Conservation (phyloP, 2,329 filamentous ascomycete species). For the Aspergillus sclerotialis region DNA sequence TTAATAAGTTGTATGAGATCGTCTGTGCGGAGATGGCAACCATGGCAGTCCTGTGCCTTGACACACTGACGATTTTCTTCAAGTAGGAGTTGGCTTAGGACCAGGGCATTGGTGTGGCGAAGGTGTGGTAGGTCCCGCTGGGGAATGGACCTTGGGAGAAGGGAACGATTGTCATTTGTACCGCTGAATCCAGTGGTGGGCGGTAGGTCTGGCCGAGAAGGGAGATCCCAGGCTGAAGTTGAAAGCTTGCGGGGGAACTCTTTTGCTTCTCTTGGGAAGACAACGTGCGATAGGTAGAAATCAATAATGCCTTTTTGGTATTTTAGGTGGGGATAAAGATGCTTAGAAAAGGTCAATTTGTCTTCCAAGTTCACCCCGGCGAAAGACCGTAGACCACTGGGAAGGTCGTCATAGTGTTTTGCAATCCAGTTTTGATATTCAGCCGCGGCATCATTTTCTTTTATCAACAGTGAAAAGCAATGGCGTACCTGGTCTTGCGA, state of each 20-base stretch:
- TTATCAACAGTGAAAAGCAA: conserved; percentile 42
- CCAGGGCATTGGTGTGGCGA: conserved; percentile 60
- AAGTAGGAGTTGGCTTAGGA: conserved; percentile 53
- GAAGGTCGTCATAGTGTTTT: conserved; percentile 25
- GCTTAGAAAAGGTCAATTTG: conserved; percentile 35
- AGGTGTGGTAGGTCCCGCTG: conserved; percentile 52
- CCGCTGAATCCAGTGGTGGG: conserved; percentile 62
- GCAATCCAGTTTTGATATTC: conserved; percentile 39
- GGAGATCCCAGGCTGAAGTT: conserved; percentile 61
- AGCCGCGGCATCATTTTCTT: conserved; percentile 45
- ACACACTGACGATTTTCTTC: conserved; percentile 40
- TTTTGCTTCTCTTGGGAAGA: conserved; percentile 56
- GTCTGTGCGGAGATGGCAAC: conserved; percentile 18
- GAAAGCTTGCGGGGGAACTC: conserved; percentile 59
- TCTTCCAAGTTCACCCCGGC: conserved; percentile 55
- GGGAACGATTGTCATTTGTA: conserved; percentile 56
- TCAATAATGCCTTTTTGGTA: conserved; percentile 51
- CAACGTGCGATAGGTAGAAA: conserved; percentile 53
- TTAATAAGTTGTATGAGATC: conserved; percentile 42
- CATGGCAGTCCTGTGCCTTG: conserved; percentile 9
- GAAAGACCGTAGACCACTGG: conserved; percentile 34
- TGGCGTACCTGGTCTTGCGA: conserved; percentile 42
- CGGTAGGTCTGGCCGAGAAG: conserved; percentile 20
- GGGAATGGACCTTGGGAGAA: conserved; percentile 51
- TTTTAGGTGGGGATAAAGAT: conserved; percentile 49